Evolutionary conservation across 768 basidiomycete species (phyloP).

Genomic region (Galerina sulciceps): DNA sequence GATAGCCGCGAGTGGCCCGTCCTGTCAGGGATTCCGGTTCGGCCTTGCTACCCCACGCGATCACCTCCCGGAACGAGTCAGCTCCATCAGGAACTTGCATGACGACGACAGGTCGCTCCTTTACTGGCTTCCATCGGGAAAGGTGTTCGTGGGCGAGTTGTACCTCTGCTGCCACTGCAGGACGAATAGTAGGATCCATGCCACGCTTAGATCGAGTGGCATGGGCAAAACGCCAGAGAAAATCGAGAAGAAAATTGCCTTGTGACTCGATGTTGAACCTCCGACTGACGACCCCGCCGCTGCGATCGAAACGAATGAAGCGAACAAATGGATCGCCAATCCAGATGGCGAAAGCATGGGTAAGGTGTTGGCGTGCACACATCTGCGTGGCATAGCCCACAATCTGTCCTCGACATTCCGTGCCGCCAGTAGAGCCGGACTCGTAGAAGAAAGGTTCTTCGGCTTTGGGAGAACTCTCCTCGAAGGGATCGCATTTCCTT

Average conservation of each 20-base stretch:
- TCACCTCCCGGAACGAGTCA: conserved; percentile 14
- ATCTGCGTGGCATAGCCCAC: conserved; percentile 20
- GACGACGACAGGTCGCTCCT: too few species aligned
- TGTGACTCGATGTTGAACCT: conserved; percentile 27
- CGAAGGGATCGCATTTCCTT: conserved; percentile 15
- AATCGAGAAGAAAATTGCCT: conserved; percentile 25
- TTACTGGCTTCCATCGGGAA: too few species aligned
- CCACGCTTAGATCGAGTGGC: conserved; percentile 23
- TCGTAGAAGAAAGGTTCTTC: conserved; percentile 7
- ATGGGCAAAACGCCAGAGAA: conserved; percentile 31
- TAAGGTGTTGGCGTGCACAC: conserved; percentile 30
- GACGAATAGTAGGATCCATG: conserved; percentile 26
- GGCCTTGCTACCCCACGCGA: conserved; percentile 14
- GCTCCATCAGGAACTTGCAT: conserved; percentile 8
- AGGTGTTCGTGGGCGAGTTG: too few species aligned
- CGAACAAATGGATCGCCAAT: conserved; percentile 28
- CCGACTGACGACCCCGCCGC: conserved; percentile 32
- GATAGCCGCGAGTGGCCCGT: conserved; percentile 26
- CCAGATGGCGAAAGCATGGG: conserved; percentile 28
- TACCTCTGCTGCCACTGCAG: too few species aligned
- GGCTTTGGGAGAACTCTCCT: neutral
- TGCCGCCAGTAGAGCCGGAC: neutral
- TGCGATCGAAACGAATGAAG: conserved; percentile 35
- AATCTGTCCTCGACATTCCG: conserved; percentile 26
- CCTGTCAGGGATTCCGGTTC: conserved; percentile 23